Evolutionary conservation across 768 basidiomycete species (phyloP).

Genomic region (Lepiota subincarnata): DNA sequence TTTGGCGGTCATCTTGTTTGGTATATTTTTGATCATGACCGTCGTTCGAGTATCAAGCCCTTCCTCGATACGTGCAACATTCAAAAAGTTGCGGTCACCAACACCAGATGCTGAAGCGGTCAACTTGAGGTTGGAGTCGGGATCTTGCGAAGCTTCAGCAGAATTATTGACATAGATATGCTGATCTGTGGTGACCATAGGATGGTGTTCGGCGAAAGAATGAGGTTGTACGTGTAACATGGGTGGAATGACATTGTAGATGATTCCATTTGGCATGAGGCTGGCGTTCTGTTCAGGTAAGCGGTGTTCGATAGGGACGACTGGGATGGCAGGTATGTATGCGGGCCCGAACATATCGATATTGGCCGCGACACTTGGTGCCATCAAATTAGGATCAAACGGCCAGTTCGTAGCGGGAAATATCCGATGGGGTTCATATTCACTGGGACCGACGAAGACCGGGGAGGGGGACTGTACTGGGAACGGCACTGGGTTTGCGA

Average conservation of each 20-base stretch:
- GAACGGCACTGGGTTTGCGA: background rate
- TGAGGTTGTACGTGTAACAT: background rate
- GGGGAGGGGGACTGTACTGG: background rate
- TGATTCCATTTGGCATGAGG: slow-evolving; percentile 1
- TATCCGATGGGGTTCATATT: background rate
- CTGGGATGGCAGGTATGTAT: slow-evolving; percentile 6
- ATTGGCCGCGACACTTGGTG: background rate
- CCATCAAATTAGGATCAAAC: slow-evolving; percentile 3
- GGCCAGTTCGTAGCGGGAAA: slow-evolving; percentile 2
- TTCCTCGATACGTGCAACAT: slow-evolving; percentile 67
- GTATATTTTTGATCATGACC: slow-evolving; percentile 90
- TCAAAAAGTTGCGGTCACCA: slow-evolving; percentile 44
- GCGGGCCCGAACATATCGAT: slow-evolving; percentile 9
- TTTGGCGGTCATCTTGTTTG: slow-evolving; percentile 84
- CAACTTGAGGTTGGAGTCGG: slow-evolving; percentile 2
- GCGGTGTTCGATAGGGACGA: slow-evolving; percentile 5
- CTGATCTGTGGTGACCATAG: background rate
- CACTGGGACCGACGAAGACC: background rate
- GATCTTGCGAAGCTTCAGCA: background rate
- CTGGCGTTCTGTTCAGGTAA: background rate
- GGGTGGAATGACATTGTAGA: slow-evolving; percentile 1
- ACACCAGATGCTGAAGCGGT: slow-evolving; percentile 20
- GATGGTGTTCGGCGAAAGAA: background rate
- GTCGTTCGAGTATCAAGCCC: slow-evolving; percentile 81
- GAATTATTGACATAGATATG: slow-evolving; percentile 7